Evolutionary conservation across 1,139 yeast species (phyloP).

Genomic region (Geotrichum fermentans): DNA sequence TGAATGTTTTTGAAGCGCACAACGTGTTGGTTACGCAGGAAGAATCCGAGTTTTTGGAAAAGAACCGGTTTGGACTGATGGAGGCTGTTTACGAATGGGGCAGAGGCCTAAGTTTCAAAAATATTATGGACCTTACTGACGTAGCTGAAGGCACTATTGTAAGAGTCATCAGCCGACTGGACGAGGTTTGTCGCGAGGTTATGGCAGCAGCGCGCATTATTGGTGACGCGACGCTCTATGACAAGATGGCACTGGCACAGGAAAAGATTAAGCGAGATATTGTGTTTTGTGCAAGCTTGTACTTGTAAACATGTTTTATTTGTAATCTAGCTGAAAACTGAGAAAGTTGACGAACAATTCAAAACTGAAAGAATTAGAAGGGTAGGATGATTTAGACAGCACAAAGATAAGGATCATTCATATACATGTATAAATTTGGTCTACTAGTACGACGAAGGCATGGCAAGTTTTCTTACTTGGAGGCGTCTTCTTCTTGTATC

Average conservation of each 20-base stretch:
- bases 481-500: too few relatives aligned
- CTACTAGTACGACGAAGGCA: too few relatives aligned
- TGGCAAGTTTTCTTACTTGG: too few relatives aligned
- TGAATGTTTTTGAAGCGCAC: conserved; percentile 58
- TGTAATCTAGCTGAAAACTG: too few relatives aligned
- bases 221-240: conserved; percentile 83
- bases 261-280: conserved; percentile 93
- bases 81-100: conserved; percentile 99
- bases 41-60: conserved; percentile 77
- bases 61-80: conserved; percentile 81
- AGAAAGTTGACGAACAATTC: too few relatives aligned
- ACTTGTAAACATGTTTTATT: conserved; percentile 45
- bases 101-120: conserved; percentile 84
- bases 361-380: too few relatives aligned
- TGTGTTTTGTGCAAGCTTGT: conserved; percentile 93
- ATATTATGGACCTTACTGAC: conserved; percentile 78
- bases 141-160: conserved; percentile 98
- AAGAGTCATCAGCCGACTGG: conserved; percentile 89
- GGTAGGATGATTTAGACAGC: too few relatives aligned
- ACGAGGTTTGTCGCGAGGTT: conserved; percentile 92
- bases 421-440: too few relatives aligned
- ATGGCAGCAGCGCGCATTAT: conserved; percentile 90
- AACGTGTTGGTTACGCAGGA: conserved; percentile 77
- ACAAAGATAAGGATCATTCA: too few relatives aligned
- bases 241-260: conserved; percentile 88